These are phyloP conservation scores for Cutaneotrichosporon sp. DNA, from an alignment of 1,284 basidiomycete species.

Conservation along the genomic window DNA sequence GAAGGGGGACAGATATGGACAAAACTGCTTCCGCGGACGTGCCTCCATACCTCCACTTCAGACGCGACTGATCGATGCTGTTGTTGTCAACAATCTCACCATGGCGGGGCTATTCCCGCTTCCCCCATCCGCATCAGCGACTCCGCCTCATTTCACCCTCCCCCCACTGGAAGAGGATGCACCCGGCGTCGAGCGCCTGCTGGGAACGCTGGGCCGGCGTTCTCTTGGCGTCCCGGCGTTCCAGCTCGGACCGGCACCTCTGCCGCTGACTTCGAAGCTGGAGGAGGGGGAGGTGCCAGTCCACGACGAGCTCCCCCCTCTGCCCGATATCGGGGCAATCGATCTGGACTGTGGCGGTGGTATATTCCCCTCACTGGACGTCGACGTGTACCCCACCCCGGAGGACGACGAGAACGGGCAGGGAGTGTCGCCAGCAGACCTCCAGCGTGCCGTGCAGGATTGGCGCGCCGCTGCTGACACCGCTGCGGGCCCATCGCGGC, in stretches of 20 bases:
- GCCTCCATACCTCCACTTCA: no score
- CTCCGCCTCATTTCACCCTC: no score
- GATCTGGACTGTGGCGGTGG: neutral
- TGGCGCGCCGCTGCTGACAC: slow-evolving; percentile 3
- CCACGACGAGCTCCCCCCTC: neutral
- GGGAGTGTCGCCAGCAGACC: no score
- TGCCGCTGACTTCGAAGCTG: neutral
- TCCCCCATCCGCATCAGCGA: no score
- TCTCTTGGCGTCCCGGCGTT: neutral
- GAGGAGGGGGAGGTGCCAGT: neutral
- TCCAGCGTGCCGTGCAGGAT: neutral
- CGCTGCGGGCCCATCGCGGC: slow-evolving; percentile 4
- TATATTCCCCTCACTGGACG: neutral
- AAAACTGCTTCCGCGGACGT: no score
- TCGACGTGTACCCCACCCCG: neutral
- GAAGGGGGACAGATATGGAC: no score
- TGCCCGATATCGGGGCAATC: neutral
- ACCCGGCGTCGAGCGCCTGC: slow-evolving; percentile 24
- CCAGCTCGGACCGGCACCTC: neutral
- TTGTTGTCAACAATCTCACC: no score
- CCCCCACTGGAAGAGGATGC: slow-evolving; percentile 29
- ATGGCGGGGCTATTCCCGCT: no score
- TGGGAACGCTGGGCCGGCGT: slow-evolving; percentile 5
- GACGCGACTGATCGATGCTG: no score
- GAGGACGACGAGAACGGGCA: neutral